Evolutionary conservation across 2,329 filamentous ascomycete genomes (phyloP), one percentile per base, ranked within the genome.

Genomic region (Tolypocladium paradoxum): DNA sequence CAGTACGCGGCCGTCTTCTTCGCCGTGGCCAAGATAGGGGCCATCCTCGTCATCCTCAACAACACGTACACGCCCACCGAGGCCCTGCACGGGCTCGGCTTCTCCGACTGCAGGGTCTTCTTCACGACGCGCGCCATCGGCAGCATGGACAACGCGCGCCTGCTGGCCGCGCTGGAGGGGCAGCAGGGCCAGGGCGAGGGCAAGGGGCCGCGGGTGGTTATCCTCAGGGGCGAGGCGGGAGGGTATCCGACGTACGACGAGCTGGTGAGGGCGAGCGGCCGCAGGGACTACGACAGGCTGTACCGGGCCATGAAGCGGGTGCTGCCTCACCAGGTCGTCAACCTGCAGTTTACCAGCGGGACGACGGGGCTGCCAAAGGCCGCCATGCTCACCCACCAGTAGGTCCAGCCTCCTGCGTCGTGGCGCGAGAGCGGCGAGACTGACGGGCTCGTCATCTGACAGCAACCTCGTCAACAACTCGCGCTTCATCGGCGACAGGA

Each of bases 1-100:
- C 76, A 95, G 80, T 92, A 92, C 82, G 69, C 87, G 33, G 77
- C 85, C 3, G 77, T 89, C 18, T 88, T 89, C 73, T 89, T 90
- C 59, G 85, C 84, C 4, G 84, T 82, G 12, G 82, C 83, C 40
- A 76, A 81, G 48, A 76, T 87, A 20, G 84, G 84, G 11, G 83
- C 79, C 48, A 82, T 86, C 47, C 73, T 90, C 51, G 87, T 90
- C 31, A 88, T 90, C 46, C 72, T 91, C 58, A 91, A 91, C 71
- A 91, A 90, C 69, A 91, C 87, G 0, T 91, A 91, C 65, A 91
- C 87, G 1, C 76, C 83, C 2, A 80, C 78, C 1, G 87, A 91
- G 68, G 82, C 85, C 48, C 77, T 83, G 64, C 85, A 87, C 66
- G 87, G 84, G 11, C 68, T 91, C 31, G 77, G 78, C 52, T 88